These are phyloP conservation scores for Bauhinia variegata DNA, from an alignment of 306 rosid species.

Conservation along the genomic window DNA sequence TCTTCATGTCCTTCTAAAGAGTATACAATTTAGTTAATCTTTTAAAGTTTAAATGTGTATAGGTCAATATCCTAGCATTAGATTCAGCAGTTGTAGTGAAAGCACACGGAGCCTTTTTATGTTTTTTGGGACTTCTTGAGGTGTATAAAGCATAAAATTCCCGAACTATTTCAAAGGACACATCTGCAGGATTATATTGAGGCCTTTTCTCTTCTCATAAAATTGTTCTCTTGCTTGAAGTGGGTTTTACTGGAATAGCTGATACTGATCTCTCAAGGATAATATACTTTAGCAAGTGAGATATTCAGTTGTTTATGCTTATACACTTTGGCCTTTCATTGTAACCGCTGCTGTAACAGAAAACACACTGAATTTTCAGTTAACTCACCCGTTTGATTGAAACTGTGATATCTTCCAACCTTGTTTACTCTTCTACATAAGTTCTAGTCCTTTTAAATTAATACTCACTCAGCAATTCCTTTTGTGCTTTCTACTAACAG, in stretches of 20 bases:
- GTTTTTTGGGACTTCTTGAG: too few relatives aligned
- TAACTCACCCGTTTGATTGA: slow-evolving; percentile 25
- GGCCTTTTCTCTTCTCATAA: too few relatives aligned
- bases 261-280: background rate
- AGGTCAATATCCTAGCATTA: slow-evolving; percentile 6
- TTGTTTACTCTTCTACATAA: background rate
- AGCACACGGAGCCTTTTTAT: slow-evolving; percentile 7
- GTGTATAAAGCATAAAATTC: background rate
- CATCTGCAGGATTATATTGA: background rate
- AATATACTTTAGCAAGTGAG: background rate
- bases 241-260: background rate
- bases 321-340: background rate
- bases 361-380: slow-evolving; percentile 17
- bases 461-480: slow-evolving; percentile 34
- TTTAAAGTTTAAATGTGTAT: slow-evolving; percentile 24
- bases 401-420: slow-evolving; percentile 28
- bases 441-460: background rate
- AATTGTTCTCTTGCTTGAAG: background rate
- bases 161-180: slow-evolving; percentile 22
- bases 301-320: background rate
- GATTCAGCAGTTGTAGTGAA: slow-evolving; percentile 4
- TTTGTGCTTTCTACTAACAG: slow-evolving; percentile 47
- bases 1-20: slow-evolving; percentile 16
- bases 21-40: slow-evolving; percentile 22
- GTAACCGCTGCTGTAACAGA: slow-evolving; percentile 24